Evolutionary conservation across 2,329 filamentous ascomycete species (phyloP).

Genomic region (Leptosphaerulina australis): DNA sequence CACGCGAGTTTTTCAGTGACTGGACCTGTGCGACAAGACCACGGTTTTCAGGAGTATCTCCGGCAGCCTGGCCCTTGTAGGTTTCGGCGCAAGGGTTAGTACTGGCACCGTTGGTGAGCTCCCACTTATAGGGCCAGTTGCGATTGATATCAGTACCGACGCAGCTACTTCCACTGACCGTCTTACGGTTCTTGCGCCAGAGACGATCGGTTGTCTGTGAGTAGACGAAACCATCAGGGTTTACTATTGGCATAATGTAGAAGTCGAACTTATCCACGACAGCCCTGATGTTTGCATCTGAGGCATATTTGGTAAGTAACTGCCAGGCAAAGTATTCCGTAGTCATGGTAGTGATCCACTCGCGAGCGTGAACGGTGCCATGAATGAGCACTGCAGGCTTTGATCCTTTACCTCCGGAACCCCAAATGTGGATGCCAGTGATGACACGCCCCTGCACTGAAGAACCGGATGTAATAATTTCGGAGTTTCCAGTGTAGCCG

Average conservation of each 20-base stretch:
- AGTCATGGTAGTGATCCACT: slow-evolving; percentile 47
- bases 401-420: slow-evolving; percentile 44
- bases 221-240: slow-evolving; percentile 46
- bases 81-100: slow-evolving; percentile 48
- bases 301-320: slow-evolving; percentile 43
- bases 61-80: slow-evolving; percentile 43
- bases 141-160: slow-evolving; percentile 49
- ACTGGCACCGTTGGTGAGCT: slow-evolving; percentile 41
- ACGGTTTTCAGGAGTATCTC: slow-evolving; percentile 44
- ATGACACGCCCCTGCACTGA: slow-evolving; percentile 43
- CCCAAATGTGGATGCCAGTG: slow-evolving; percentile 49
- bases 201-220: slow-evolving; percentile 48
- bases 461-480: slow-evolving; percentile 42
- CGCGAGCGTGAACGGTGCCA: slow-evolving; percentile 45
- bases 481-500: slow-evolving; percentile 41
- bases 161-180: slow-evolving; percentile 39
- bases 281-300: slow-evolving; percentile 41
- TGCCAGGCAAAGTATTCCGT: slow-evolving; percentile 38
- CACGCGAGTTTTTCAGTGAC: slow-evolving; percentile 50
- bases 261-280: slow-evolving; percentile 48
- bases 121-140: slow-evolving; percentile 50
- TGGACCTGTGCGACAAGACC: slow-evolving; percentile 53
- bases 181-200: slow-evolving; percentile 50
- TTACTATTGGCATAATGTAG: slow-evolving; percentile 38
- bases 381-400: slow-evolving; percentile 46